Base-by-base conservation (phyloP, 2,329 filamentous ascomycete genomes). In the Hymenoscyphus albidus region DNA sequence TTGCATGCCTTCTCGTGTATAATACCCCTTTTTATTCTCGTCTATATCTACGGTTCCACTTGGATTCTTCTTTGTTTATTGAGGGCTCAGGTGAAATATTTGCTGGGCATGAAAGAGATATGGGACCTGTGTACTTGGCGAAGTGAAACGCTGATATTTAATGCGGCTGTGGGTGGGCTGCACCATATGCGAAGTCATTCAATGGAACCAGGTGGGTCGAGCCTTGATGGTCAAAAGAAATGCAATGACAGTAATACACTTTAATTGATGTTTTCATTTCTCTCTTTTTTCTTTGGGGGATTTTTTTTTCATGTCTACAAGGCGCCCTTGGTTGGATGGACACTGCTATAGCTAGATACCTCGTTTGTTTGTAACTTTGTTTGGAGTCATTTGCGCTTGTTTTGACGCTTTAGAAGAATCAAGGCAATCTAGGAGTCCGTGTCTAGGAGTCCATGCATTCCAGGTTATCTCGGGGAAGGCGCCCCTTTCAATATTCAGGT, bases 1-100 rank as follows among this genome's bases (percentile, higher is more conserved):
- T 67, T 67, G 63, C 62, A 63, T 65, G 61, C 61, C 51, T 58
- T 60, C 61, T 64, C 40, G 62, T 72, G 70, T 72, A 72, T 65
- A 54, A 54, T 72, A 72, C 60, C 68, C 65, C 69, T 67, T 54
- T 54, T 58, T 38, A 58, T 67, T 62, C 59, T 68, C 58, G 65
- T 66, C 62, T 59, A 64, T 70, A 64, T 68, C 59, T 61, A 35
- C 13, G 48, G 9, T 39, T 54, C 39, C 31, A 40, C 61, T 67
- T 68, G 65, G 67, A 65, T 68, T 64, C 60, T 63, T 63, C 58
- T 70, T 63, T 61, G 58, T 61, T 42, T 63, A 62, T 64, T 62
- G 22, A 55, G 35, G 48, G 57, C n/a, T 62, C 9, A 62, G 18
- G 42, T 59, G 42, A n/a, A 54, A 38, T 27, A 44, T n/a, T 44